Conservation (phyloP, 306 rosid genomes). For the Acacia melanoxylon region DNA sequence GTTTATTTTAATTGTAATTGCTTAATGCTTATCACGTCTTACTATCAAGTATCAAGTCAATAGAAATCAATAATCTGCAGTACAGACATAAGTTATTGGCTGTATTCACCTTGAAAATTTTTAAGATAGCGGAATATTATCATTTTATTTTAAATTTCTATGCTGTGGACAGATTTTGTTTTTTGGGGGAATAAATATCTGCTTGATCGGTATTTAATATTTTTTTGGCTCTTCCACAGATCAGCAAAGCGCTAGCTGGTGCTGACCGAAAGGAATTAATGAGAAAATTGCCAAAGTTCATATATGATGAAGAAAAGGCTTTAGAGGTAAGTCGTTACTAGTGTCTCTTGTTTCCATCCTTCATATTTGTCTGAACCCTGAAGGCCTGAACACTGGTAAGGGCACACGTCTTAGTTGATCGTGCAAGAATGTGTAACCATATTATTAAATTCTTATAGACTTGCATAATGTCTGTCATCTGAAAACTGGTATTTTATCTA, state of each 20-base stretch:
- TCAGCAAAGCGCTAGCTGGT: conserved; percentile 86
- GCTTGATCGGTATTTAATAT: conserved; percentile 17
- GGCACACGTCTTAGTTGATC: conserved; percentile 15
- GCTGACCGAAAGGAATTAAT: conserved; percentile 84
- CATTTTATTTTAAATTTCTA: conserved; percentile 12
- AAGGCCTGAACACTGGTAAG: conserved; percentile 1
- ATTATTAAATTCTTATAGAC: neutral
- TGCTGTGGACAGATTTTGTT: conserved; percentile 8
- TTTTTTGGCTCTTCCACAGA: conserved; percentile 49
- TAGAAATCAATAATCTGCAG: conserved; percentile 12
- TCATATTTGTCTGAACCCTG: conserved; percentile 22
- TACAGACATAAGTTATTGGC: conserved; percentile 1
- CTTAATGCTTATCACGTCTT: neutral
- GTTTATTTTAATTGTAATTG: neutral
- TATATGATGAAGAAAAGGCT: conserved; percentile 94
- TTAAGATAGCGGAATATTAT: conserved; percentile 9
- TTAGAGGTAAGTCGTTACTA: conserved; percentile 70
- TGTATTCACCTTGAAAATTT: conserved; percentile 2
- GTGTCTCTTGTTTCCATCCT: conserved; percentile 24
- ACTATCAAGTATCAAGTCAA: neutral
- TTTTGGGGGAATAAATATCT: neutral
- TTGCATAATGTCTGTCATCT: conserved; percentile 22
- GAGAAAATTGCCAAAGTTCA: conserved; percentile 95
- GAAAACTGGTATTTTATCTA: neutral
- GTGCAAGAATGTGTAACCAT: neutral